Evolutionary conservation across 805 yeast species (phyloP).

Genomic region (Starmerella etchellsii): DNA sequence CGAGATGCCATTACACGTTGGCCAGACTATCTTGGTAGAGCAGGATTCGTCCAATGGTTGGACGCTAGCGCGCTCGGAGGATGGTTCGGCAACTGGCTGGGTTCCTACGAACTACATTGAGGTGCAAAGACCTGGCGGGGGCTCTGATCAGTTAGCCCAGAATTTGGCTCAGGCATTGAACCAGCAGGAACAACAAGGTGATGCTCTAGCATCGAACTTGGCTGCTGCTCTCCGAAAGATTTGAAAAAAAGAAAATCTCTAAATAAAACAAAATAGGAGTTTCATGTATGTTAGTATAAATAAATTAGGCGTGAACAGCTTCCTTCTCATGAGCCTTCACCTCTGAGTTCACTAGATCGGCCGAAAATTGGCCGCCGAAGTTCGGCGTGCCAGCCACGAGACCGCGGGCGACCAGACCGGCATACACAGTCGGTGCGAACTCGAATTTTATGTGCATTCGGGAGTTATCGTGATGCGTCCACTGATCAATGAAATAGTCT

Average conservation of each 20-base stretch:
- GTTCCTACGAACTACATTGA: constrained; percentile 87
- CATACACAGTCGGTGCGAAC: neutral
- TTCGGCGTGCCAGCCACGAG: neutral
- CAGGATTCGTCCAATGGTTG: constrained; percentile 78
- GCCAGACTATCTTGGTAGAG: constrained; percentile 57
- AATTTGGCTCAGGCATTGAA: constrained; percentile 20
- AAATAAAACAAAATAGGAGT: too few species aligned
- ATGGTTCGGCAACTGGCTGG: constrained; percentile 84
- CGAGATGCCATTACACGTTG: constrained; percentile 64
- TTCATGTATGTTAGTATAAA: neutral
- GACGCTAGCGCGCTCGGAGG: constrained; percentile 76
- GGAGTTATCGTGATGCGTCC: neutral
- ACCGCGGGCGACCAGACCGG: neutral
- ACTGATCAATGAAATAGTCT: constrained; percentile 5
- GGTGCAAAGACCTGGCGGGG: constrained; percentile 17
- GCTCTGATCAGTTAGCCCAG: constrained; percentile 14
- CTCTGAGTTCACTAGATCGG: neutral
- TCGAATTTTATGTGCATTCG: neutral
- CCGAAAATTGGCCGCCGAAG: neutral
- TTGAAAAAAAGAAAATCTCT: too few species aligned
- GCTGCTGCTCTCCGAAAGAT: constrained; percentile 18
- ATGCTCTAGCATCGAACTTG: constrained; percentile 20
- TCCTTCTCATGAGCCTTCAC: too few species aligned
- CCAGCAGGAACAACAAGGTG: constrained; percentile 21
- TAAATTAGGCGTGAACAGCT: too few species aligned